These are phyloP conservation scores for Debaryomyces singareniensis DNA, from an alignment of 1,139 yeast species.

Conservation along the genomic window DNA sequence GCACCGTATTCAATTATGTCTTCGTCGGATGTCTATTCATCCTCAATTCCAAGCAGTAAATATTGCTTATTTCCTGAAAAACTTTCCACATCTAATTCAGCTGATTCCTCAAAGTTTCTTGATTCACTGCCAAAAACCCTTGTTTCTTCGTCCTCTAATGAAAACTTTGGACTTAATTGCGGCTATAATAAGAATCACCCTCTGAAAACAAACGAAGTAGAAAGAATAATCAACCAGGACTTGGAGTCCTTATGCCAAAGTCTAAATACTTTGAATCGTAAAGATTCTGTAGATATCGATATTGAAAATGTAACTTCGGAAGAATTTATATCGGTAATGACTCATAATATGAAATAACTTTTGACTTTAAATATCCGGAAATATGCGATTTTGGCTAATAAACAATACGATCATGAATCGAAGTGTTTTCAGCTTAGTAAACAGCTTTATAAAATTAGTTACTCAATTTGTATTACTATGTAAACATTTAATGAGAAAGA, in stretches of 20 bases:
- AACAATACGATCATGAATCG: too few relatives aligned
- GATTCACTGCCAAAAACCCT: slow-evolving; percentile 5
- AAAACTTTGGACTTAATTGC: slow-evolving; percentile 1
- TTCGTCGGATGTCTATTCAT: slow-evolving; percentile 6
- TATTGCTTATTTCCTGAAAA: slow-evolving; percentile 16
- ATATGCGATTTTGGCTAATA: too few relatives aligned
- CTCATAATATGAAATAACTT: slow-evolving; percentile 5
- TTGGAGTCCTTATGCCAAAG: not conserved
- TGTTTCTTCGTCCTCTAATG: slow-evolving; percentile 1
- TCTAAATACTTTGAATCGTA: slow-evolving; percentile 1
- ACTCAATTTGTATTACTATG: too few relatives aligned
- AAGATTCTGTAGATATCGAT: slow-evolving; percentile 5
- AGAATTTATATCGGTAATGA: slow-evolving; percentile 6
- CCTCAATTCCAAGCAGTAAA: slow-evolving; percentile 9
- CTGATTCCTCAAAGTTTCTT: slow-evolving; percentile 6
- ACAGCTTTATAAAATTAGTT: too few relatives aligned
- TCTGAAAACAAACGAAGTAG: slow-evolving; percentile 3
- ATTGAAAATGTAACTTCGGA: slow-evolving; percentile 5
- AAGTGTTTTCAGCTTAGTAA: too few relatives aligned
- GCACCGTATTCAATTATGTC: slow-evolving; percentile 4
- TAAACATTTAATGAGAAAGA: too few relatives aligned
- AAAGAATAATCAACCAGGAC: not conserved
- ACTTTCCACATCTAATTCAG: slow-evolving; percentile 8
- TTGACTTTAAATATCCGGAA: too few relatives aligned
- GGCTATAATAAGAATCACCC: not conserved